These are phyloP conservation scores for Tilletiaria anomala DNA, from an alignment of 1,284 basidiomycete species.

Conservation along the genomic window DNA sequence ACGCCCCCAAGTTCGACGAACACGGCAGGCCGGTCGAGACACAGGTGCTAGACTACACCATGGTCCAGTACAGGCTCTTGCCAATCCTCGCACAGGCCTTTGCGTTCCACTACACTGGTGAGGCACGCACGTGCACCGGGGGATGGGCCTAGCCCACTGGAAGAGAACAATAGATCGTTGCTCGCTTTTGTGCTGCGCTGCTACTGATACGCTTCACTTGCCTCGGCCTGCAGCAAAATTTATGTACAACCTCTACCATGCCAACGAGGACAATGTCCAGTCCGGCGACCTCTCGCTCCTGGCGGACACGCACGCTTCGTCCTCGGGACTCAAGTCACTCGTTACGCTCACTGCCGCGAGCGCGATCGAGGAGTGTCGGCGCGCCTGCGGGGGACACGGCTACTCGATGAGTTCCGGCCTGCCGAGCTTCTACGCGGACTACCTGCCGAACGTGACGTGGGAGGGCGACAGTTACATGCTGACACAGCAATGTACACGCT, in stretches of 20 bases:
- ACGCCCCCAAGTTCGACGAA: conserved; percentile 37
- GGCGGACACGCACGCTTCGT: conserved; percentile 40
- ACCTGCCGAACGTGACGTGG: conserved; percentile 37
- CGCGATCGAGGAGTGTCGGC: conserved; percentile 40
- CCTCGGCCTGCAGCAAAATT: conserved; percentile 21
- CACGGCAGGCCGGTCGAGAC: conserved; percentile 37
- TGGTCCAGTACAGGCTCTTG: conserved; percentile 41
- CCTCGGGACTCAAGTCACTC: conserved; percentile 39
- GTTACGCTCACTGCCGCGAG: conserved; percentile 38
- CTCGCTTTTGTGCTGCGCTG: background rate
- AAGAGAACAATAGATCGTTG: background rate
- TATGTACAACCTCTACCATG: conserved; percentile 40
- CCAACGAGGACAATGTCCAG: conserved; percentile 34
- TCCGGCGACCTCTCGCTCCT: conserved; percentile 39
- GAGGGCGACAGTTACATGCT: conserved; percentile 41
- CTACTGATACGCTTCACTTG: background rate
- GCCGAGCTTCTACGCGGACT: conserved; percentile 28
- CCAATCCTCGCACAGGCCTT: conserved; percentile 41
- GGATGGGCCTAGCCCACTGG: background rate
- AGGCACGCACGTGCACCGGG: background rate
- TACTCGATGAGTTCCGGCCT: conserved; percentile 36
- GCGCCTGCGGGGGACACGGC: conserved; percentile 41
- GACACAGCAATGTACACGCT: conserved; percentile 40
- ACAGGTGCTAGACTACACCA: conserved; percentile 41
- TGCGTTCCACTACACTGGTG: conserved; percentile 12